phyloP scores from a whole-genome alignment of 176 grass and related monocot genomes.

The Triticum timopheevii region DNA sequence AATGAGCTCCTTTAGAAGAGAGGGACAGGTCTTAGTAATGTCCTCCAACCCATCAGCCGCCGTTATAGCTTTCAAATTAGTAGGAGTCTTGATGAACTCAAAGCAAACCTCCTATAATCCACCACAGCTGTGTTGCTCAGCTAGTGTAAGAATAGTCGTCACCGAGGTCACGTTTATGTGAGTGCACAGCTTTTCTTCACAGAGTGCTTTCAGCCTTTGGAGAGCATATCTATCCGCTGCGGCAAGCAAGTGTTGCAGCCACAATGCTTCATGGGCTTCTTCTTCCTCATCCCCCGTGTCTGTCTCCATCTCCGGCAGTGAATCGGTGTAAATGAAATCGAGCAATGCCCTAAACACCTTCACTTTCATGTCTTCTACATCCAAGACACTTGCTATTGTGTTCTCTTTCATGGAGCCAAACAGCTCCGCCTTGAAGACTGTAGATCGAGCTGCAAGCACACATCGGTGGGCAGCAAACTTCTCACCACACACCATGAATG shows the following conservation, averaged over 20 bases:
- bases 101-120: not conserved
- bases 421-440: not conserved
- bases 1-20: not conserved
- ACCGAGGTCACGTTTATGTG: not conserved
- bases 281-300: not conserved
- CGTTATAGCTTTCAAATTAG: not conserved
- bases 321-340: not conserved
- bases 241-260: not conserved
- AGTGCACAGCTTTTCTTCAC: not conserved
- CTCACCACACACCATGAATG: not conserved
- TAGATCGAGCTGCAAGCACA: not conserved
- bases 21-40: not conserved
- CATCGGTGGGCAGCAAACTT: not conserved
- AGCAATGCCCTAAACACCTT: not conserved
- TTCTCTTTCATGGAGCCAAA: not conserved
- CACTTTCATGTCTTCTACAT: not conserved
- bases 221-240: not conserved
- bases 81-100: not conserved
- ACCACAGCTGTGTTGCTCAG: not conserved
- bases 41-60: not conserved
- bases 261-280: not conserved
- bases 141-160: not conserved
- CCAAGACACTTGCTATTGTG: not conserved
- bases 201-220: not conserved
- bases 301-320: not conserved